Evolutionary conservation across 306 rosid genomes (phyloP).

Genomic region (Pterocarpus macrocarpus): DNA sequence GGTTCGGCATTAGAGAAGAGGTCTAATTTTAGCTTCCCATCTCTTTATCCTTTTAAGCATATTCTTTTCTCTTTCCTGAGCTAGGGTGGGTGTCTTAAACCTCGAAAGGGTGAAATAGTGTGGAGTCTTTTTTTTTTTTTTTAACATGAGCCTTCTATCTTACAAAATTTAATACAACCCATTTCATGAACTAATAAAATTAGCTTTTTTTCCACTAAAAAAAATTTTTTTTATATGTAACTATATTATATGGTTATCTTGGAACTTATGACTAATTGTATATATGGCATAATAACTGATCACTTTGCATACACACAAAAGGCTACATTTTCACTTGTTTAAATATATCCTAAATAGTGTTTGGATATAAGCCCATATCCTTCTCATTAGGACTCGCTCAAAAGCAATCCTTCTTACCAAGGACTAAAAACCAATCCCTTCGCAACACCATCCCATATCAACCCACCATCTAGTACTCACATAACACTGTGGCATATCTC

Average conservation of each 20-base stretch:
- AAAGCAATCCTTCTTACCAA: slow-evolving; percentile 32
- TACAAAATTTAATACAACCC: neutral
- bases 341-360: slow-evolving; percentile 3
- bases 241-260: neutral
- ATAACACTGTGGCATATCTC: slow-evolving; percentile 36
- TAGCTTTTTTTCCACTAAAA: too few relatives aligned
- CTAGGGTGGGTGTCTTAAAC: too few relatives aligned
- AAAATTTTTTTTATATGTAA: too few relatives aligned
- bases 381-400: slow-evolving; percentile 62
- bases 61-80: neutral
- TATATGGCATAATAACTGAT: neutral
- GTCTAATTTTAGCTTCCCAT: too few relatives aligned
- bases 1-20: neutral
- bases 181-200: too few relatives aligned
- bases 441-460: slow-evolving; percentile 48
- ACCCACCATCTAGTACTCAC: slow-evolving; percentile 26
- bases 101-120: neutral
- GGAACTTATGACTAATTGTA: neutral
- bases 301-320: neutral
- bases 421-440: slow-evolving; percentile 40
- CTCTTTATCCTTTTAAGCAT: neutral
- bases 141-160: neutral
- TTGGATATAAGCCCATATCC: slow-evolving; percentile 10
- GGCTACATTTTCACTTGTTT: neutral
- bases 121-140: neutral